phyloP scores from a whole-genome alignment of 306 rosid species.

The Senna siamea region DNA sequence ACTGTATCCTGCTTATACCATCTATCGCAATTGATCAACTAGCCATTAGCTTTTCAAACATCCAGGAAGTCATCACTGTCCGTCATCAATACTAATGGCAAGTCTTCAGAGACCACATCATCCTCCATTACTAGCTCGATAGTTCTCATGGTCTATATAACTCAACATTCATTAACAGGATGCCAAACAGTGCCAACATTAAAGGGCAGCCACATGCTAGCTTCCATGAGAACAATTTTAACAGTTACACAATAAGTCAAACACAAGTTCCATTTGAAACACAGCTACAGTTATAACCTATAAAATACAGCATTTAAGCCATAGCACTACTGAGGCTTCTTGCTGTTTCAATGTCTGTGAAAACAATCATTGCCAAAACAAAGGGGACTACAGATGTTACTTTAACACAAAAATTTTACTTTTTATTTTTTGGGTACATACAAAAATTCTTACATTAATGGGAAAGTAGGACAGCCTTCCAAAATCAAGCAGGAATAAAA shows the following conservation, averaged over 20 bases:
- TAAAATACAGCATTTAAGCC: slow-evolving; percentile 21
- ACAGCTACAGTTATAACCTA: background rate
- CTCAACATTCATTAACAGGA: background rate
- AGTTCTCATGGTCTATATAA: slow-evolving; percentile 24
- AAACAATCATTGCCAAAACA: background rate
- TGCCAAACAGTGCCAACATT: slow-evolving; percentile 4
- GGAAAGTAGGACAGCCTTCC: slow-evolving; percentile 19
- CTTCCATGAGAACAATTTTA: slow-evolving; percentile 23
- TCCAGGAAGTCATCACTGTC: slow-evolving; percentile 18
- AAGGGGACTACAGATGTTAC: background rate
- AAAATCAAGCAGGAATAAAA: slow-evolving; percentile 27
- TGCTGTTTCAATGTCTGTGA: background rate
- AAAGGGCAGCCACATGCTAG: slow-evolving; percentile 15
- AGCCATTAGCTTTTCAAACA: slow-evolving; percentile 5
- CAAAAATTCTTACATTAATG: slow-evolving; percentile 9
- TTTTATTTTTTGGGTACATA: slow-evolving; percentile 4
- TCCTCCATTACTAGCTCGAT: slow-evolving; percentile 10
- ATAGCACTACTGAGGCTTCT: slow-evolving; percentile 9
- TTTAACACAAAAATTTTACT: background rate
- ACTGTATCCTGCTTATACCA: slow-evolving; percentile 5
- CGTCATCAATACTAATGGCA: slow-evolving; percentile 4
- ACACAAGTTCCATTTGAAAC: slow-evolving; percentile 23
- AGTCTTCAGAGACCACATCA: slow-evolving; percentile 11
- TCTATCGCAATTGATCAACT: slow-evolving; percentile 20
- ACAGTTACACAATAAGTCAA: slow-evolving; percentile 15